Evolutionary conservation across 768 basidiomycete species (phyloP), one percentile per base, ranked within the genome.

Genomic region (Tubosaeta sp.): DNA sequence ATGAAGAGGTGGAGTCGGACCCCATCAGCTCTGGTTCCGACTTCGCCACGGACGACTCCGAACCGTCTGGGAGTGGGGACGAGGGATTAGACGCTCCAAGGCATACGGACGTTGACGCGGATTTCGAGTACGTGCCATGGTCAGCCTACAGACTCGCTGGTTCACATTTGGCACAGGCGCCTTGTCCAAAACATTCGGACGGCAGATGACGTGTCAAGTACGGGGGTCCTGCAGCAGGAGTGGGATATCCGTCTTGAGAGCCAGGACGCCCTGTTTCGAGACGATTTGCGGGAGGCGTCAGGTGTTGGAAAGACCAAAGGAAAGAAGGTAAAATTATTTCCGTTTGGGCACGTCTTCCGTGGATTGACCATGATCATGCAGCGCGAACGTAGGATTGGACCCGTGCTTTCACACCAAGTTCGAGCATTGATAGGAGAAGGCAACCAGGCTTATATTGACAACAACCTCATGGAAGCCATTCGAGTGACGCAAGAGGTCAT

Each of bases 401-500:
- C 84, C 1, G 67, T 70, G 0, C 74, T 89, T 13, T 90, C 88
- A 1, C 83, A 80, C 33, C 83, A 89, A 69, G 86, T 88, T 12
- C 78, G 78, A 47, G 74, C 80, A 1, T 72, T 95, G 16, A 83
- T 97, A 46, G 91, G 92, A 26, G 83, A 87, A 50, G 95, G 90
- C 19, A 95, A 94, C 64, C 83, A 88, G 61, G 87, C 88, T 3
- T 97, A 91, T 67, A 81, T 95, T 46, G 82, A 86, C 60, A 80
- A 74, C 54, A 71, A 91, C 50, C 71, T 84, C 9, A 70, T 75
- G 3, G 78, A 86, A 58, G 86, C 92, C 1, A 83, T 92, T 33
- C 80, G 83, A 17, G 78, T 86, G 25, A 89, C 94, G 81, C 85
- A 87, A 64, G 92, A 98, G 64, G 90, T 97, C 58, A 92, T 99